phyloP scores from a whole-genome alignment of 257 asterid species.

The Solanum arcanum region DNA sequence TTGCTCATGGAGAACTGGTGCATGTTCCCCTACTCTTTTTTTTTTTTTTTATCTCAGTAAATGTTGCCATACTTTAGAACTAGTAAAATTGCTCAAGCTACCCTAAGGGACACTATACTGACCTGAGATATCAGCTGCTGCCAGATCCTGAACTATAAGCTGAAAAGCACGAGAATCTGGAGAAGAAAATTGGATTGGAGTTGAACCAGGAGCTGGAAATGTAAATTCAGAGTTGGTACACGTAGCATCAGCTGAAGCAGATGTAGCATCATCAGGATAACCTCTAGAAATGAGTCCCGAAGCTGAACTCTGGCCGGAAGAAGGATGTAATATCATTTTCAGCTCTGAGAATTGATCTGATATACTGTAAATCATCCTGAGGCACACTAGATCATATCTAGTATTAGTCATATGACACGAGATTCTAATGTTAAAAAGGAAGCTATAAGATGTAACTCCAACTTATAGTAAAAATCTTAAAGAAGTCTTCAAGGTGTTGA shows the following conservation, averaged over 20 bases:
- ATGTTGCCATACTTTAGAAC: constrained; percentile 11
- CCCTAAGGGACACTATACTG: constrained; percentile 42
- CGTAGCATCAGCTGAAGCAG: constrained; percentile 67
- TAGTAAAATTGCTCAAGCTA: constrained; percentile 12
- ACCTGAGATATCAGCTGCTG: constrained; percentile 87
- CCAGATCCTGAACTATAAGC: constrained; percentile 90
- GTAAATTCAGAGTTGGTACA: constrained; percentile 87
- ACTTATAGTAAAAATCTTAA: constrained; percentile 5
- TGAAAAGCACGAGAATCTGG: constrained; percentile 69
- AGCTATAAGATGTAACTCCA: constrained; percentile 12
- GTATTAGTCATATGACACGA: constrained; percentile 40
- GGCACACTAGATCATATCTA: constrained; percentile 77
- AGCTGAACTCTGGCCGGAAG: constrained; percentile 63
- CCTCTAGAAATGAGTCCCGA: constrained; percentile 51
- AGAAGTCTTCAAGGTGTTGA: neutral
- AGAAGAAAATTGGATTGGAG: constrained; percentile 50
- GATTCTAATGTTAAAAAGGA: constrained; percentile 1
- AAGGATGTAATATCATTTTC: constrained; percentile 72
- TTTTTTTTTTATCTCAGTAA: neutral
- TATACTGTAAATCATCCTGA: constrained; percentile 99
- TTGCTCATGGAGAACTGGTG: neutral
- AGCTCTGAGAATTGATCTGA: constrained; percentile 97
- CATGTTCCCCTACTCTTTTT: neutral
- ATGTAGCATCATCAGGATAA: constrained; percentile 42
- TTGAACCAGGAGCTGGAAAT: constrained; percentile 80